Evolutionary conservation across 2,329 filamentous ascomycete genomes (phyloP), one percentile per base, ranked within the genome.

Genomic region (Coccinonectria pachysandricola): DNA sequence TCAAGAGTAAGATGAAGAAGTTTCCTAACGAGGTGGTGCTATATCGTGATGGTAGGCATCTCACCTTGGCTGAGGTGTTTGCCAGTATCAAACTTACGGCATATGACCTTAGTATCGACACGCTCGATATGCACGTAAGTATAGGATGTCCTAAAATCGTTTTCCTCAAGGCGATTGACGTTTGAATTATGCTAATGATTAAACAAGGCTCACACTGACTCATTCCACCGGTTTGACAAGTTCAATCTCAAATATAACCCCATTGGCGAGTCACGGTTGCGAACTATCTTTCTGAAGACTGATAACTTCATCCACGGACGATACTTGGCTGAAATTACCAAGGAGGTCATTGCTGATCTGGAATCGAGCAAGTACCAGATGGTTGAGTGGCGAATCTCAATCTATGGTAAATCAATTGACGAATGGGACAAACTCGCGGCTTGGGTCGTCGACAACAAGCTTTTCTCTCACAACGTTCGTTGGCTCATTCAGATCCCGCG

Each of bases 1-100:
- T 98, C 64, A 98, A 98, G 60, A 94, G 86, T 59, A 98, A 98
- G 61, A 95, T 98, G 85, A 96, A 95, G 70, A 98, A 94, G 57
- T 91, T 74, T 11, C 86, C 87, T 0, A 83, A 96, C 46, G 91
- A 98, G 59, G 75, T 91, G 16, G 91, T 98, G 6, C 70, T 98
- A 22, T 92, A 77, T 54, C 74, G 91, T 49, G 91, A 98, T 53
- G 88, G 82, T 33, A 93, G 88, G 54, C 75, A 93, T 54, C 64
- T 98, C 43, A 96, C 91, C 1, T 60, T 98, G 33, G 76, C 75
- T 31, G 84, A 98, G 57, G 91, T 98, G 1, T 98, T 98, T 54
- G 79, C 94, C 46, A 94, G 86, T 58, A 94, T 98, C 61, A 94
- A 94, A 38, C 63, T 98, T 43, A 96, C 88, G 5, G 91, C 91